Conservation (phyloP, 257 asterid species). For the Oldenlandia corymbosa region DNA sequence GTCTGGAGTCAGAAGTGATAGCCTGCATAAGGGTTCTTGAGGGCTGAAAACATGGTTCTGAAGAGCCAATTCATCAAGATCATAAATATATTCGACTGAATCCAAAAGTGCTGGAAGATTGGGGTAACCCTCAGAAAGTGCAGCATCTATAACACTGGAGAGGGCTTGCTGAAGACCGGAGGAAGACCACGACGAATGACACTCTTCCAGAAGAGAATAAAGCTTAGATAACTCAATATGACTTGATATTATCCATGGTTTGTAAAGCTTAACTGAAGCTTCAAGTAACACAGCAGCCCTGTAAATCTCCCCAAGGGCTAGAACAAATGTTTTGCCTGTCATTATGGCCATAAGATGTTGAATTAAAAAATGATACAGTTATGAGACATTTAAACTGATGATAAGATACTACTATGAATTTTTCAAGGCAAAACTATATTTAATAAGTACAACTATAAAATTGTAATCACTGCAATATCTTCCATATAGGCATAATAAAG, state of each 20-base stretch:
- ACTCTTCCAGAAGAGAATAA: slow-evolving; percentile 45
- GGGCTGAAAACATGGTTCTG: slow-evolving; percentile 39
- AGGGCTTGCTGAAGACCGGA: slow-evolving; percentile 68
- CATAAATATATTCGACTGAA: slow-evolving; percentile 42
- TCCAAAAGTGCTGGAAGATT: slow-evolving; percentile 28
- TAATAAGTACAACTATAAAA: background rate
- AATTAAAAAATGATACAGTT: background rate
- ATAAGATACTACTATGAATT: background rate
- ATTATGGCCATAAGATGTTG: background rate
- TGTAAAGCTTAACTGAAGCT: slow-evolving; percentile 62
- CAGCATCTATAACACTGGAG: slow-evolving; percentile 32
- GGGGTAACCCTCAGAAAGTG: slow-evolving; percentile 21
- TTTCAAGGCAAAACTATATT: background rate
- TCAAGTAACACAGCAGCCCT: slow-evolving; percentile 63
- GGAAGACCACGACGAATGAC: slow-evolving; percentile 51
- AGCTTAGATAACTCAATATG: slow-evolving; percentile 33
- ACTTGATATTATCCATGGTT: slow-evolving; percentile 59
- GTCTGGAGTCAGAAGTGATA: slow-evolving; percentile 52
- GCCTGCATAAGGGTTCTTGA: slow-evolving; percentile 42
- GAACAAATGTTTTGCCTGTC: slow-evolving; percentile 54
- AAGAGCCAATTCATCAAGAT: slow-evolving; percentile 52
- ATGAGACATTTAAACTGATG: too few species aligned
- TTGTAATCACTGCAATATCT: background rate
- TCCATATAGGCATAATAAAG: background rate
- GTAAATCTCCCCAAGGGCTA: slow-evolving; percentile 73